Evolutionary conservation across 306 rosid genomes (phyloP).

Genomic region (Gynostemma pentaphyllum): DNA sequence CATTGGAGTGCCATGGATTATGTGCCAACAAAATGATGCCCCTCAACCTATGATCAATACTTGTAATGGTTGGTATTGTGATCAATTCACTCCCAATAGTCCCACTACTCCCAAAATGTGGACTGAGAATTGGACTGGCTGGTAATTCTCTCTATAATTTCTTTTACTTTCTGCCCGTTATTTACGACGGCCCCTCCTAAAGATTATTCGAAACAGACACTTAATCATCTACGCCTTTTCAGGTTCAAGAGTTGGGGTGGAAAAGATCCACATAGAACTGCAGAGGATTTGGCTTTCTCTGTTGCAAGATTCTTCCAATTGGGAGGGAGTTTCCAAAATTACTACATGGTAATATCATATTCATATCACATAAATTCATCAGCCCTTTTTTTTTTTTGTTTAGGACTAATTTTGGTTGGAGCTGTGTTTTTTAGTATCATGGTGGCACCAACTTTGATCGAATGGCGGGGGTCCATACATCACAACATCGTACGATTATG

Average conservation of each 20-base stretch:
- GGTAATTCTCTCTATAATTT: slow-evolving; percentile 12
- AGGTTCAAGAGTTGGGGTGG: slow-evolving; percentile 59
- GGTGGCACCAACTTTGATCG: slow-evolving; percentile 58
- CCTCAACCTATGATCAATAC: slow-evolving; percentile 50
- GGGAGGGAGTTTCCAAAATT: slow-evolving; percentile 55
- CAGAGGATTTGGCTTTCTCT: slow-evolving; percentile 45
- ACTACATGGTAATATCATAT: slow-evolving; percentile 40
- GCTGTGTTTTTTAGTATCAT: slow-evolving; percentile 25
- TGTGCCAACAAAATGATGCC: slow-evolving; percentile 43
- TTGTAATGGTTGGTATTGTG: slow-evolving; percentile 55
- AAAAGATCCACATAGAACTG: slow-evolving; percentile 39
- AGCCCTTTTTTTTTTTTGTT: neutral
- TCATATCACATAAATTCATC: neutral
- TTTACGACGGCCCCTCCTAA: no score
- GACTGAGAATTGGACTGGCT: slow-evolving; percentile 59
- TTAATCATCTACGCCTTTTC: no score
- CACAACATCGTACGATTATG: slow-evolving; percentile 44
- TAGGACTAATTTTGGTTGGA: neutral
- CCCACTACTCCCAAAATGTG: slow-evolving; percentile 49
- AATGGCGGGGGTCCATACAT: slow-evolving; percentile 47
- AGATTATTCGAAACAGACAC: no score
- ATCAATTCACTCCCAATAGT: slow-evolving; percentile 30
- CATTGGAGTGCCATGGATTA: slow-evolving; percentile 53
- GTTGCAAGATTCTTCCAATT: slow-evolving; percentile 46
- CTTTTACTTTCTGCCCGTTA: no score